Base-by-base conservation (phyloP, 257 asterid species). In the Echites panduratus region DNA sequence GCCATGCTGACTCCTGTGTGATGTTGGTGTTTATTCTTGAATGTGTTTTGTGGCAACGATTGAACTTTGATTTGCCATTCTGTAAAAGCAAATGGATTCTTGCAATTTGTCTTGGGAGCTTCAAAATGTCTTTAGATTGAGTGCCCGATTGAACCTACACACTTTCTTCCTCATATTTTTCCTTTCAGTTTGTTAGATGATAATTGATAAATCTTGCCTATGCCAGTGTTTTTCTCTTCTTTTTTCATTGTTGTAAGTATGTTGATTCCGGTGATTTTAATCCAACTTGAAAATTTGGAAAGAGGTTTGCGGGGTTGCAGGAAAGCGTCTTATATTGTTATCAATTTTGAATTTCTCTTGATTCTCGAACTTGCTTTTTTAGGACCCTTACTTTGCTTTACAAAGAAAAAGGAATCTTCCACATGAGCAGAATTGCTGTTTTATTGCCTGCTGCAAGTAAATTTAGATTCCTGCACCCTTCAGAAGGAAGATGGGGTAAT, bases 401-500 rank as follows among this genome's bases (percentile, higher is more conserved):
- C 27, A n/a, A 43, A 10, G n/a, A 57, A 66, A 26, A 22, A 48
- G 69, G 35, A 56, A 7, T 35, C 58, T 62, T 27, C 65, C 43
- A 9, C 1, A 80, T 83, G 87, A n/a, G 27, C n/a, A 63, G 77
- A 78, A 32, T 73, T 26, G 69, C 75, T 57, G 45, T 64, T 65
- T 63, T 63, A 27, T 11, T 65, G 63, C 26, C 68, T 38, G 70
- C 62, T 2, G 57, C 65, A 17, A 64, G 44, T 22, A 82, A 77
- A 66, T 69, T 59, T 26, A 78, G 58, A 70, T 24, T 48, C 16
- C 35, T 40, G 11, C 53, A 65, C 67, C 57, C 73, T 68, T 49
- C 78, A 3, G 70, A 72, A 49, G 75, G 85, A 45, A 75, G 75
- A 83, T 75, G 78, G 73, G 84, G 84, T 83, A 83, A 68, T 22